Conservation (phyloP, 2,329 filamentous ascomycete genomes). For the Talaromyces sp. region DNA sequence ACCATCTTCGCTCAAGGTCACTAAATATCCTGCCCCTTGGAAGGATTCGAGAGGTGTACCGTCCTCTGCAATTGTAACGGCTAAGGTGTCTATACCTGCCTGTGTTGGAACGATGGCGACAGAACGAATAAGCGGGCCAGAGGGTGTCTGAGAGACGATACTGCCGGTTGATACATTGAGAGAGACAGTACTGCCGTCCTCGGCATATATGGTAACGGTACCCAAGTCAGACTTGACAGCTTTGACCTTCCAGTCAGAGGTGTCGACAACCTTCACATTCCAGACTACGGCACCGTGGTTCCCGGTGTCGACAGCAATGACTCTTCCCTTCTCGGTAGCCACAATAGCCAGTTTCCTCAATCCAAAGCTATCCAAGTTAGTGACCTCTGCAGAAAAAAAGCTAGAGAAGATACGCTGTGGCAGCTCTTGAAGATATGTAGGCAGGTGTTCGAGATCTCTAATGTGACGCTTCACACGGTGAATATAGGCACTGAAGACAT, state of each 20-base stretch:
- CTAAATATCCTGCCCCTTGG: constrained; percentile 35
- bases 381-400: constrained; percentile 55
- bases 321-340: constrained; percentile 72
- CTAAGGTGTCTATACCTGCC: constrained; percentile 23
- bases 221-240: constrained; percentile 64
- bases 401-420: constrained; percentile 66
- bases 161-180: constrained; percentile 45
- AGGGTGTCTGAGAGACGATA: constrained; percentile 33
- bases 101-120: constrained; percentile 31
- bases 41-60: constrained; percentile 33
- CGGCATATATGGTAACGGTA: constrained; percentile 57
- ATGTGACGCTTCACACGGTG: constrained; percentile 82
- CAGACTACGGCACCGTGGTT: constrained; percentile 72
- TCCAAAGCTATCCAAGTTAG: constrained; percentile 64
- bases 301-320: constrained; percentile 76
- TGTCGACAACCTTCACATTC: constrained; percentile 63
- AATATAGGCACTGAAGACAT: constrained; percentile 74
- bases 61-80: constrained; percentile 34
- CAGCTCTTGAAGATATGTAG: constrained; percentile 66
- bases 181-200: constrained; percentile 61
- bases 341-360: constrained; percentile 82
- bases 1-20: constrained; percentile 42
- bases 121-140: constrained; percentile 30
- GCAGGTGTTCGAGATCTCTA: constrained; percentile 69
- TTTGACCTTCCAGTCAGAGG: constrained; percentile 64